Percentiles rank a stretch among this genome's conserved stretches.
phyloP scores from a whole-genome alignment of 352 stramenopile genomes.

The Globisporangium canariense region DNA sequence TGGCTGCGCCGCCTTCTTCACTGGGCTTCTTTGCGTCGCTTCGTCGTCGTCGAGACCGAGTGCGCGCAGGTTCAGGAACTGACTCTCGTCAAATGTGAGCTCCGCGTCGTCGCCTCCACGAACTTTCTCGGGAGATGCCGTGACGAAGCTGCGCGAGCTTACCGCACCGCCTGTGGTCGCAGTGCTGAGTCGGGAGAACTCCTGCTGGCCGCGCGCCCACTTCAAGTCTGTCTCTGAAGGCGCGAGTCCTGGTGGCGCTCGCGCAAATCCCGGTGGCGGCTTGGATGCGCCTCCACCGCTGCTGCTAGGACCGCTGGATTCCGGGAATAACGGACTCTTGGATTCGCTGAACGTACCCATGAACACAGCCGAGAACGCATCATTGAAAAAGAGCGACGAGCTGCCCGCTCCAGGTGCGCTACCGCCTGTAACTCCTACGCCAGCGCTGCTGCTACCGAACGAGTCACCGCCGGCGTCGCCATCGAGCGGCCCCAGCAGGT shows the following conservation, averaged over 20 bases:
- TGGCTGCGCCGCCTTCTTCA: slow-evolving; percentile 15
- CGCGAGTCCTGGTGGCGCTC: slow-evolving; percentile 48
- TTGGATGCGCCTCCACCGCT: slow-evolving; percentile 16
- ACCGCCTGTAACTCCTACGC: slow-evolving; percentile 2
- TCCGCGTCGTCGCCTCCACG: slow-evolving; percentile 40
- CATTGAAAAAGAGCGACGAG: slow-evolving; percentile 82
- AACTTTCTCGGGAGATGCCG: slow-evolving; percentile 4
- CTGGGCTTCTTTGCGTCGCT: slow-evolving; percentile 5
- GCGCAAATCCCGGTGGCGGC: slow-evolving; percentile 53
- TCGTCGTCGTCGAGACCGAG: slow-evolving; percentile 79
- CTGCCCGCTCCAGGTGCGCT: slow-evolving; percentile 21
- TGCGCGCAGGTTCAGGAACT: slow-evolving; percentile 57
- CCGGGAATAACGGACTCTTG: slow-evolving; percentile 11
- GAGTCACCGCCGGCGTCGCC: slow-evolving; percentile 10
- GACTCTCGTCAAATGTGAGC: slow-evolving; percentile 52
- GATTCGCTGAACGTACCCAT: slow-evolving; percentile 73
- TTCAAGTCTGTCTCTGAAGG: slow-evolving; percentile 68
- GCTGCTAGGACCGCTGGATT: neutral
- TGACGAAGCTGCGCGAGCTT: neutral
- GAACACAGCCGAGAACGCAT: slow-evolving; percentile 82
- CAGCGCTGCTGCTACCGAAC: slow-evolving; percentile 13
- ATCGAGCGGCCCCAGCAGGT: slow-evolving; percentile 74
- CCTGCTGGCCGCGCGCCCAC: slow-evolving; percentile 73
- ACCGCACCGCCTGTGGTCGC: neutral
- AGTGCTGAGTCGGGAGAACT: slow-evolving; percentile 49